These are phyloP conservation scores for Exophiala sp. DNA, from an alignment of 2,329 filamentous ascomycete genomes.

Conservation along the genomic window DNA sequence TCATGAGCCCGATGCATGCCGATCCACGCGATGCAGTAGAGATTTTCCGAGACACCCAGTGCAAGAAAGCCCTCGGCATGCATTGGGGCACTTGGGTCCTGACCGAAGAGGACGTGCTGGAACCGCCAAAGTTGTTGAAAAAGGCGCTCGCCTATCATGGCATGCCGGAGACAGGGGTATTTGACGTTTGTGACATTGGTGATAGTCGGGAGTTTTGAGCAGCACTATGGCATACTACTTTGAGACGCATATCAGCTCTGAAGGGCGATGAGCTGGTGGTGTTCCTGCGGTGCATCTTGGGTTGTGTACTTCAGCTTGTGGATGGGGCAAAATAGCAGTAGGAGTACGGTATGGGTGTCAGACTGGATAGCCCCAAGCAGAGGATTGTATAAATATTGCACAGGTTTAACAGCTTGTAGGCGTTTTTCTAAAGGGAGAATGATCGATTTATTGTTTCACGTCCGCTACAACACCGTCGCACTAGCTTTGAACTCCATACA, in stretches of 20 bases:
- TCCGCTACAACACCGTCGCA: too few relatives aligned
- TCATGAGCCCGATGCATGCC: conserved; percentile 78
- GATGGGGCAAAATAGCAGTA: neutral
- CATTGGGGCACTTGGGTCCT: conserved; percentile 90
- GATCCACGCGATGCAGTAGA: conserved; percentile 83
- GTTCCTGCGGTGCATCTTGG: too few relatives aligned
- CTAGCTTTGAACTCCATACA: too few relatives aligned
- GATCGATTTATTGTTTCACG: too few relatives aligned
- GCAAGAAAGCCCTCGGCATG: conserved; percentile 72
- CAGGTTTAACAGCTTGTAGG: too few relatives aligned
- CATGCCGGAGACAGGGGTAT: conserved; percentile 61
- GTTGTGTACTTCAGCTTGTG: neutral
- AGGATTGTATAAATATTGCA: too few relatives aligned
- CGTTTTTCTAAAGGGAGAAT: too few relatives aligned
- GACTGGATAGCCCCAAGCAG: too few relatives aligned
- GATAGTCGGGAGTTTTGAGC: conserved; percentile 69
- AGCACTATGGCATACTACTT: neutral
- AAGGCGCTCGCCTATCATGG: conserved; percentile 61
- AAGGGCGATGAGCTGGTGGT: neutral
- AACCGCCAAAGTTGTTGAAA: conserved; percentile 68
- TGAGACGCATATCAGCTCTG: too few relatives aligned
- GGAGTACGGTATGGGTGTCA: too few relatives aligned
- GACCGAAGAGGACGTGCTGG: conserved; percentile 76
- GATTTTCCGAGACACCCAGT: conserved; percentile 79
- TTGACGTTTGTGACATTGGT: conserved; percentile 78